phyloP scores from a whole-genome alignment of 345 rosid genomes.

The Melaleuca quinquenervia region DNA sequence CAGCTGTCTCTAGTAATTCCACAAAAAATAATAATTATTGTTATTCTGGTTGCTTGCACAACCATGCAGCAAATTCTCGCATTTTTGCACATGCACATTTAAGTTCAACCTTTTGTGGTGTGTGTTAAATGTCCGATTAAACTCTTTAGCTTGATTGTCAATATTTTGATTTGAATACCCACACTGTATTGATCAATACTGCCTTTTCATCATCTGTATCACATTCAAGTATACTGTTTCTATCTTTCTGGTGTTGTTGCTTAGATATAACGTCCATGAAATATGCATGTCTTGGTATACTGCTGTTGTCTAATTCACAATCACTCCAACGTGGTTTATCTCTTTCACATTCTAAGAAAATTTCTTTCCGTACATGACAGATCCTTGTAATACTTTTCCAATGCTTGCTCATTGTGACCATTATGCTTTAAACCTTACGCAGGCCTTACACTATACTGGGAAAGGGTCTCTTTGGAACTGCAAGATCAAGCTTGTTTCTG shows the following conservation, averaged over 20 bases:
- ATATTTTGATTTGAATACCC: not conserved
- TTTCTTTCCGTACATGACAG: not conserved
- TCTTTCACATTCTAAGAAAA: not conserved
- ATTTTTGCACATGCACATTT: not conserved
- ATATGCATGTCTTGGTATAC: not conserved
- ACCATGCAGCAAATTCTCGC: not conserved
- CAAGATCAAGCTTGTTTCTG: constrained; percentile 91
- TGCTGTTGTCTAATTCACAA: not conserved
- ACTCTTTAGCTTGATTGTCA: not conserved
- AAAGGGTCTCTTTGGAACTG: constrained; percentile 79
- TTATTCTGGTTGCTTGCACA: not conserved
- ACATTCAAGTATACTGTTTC: not conserved
- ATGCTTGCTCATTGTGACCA: not conserved
- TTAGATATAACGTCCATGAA: not conserved
- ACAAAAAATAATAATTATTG: not conserved
- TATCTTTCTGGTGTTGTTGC: not conserved
- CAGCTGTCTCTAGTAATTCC: not conserved
- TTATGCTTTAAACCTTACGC: constrained; percentile 8
- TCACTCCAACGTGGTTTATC: not conserved
- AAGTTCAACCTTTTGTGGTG: not conserved
- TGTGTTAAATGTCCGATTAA: not conserved
- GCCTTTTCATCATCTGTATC: not conserved
- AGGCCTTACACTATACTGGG: constrained; percentile 68
- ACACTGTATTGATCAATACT: not conserved
- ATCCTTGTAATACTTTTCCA: not conserved